These are phyloP conservation scores for Boechera retrofracta DNA, from an alignment of 345 rosid genomes.

Conservation along the genomic window DNA sequence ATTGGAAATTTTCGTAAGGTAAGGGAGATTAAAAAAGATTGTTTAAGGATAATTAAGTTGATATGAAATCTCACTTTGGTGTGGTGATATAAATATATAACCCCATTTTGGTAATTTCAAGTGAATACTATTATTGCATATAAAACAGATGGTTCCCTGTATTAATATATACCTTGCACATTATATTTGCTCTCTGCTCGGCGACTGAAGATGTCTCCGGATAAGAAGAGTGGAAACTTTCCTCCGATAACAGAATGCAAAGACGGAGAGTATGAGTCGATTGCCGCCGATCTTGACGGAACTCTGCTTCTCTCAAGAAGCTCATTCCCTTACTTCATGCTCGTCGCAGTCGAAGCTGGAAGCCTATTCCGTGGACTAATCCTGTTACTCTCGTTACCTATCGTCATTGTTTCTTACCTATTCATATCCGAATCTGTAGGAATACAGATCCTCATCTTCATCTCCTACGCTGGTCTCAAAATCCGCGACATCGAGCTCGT, in stretches of 20 bases:
- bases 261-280: conserved; percentile 56
- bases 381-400: conserved; percentile 76
- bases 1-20: too few relatives aligned
- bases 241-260: conserved; percentile 61
- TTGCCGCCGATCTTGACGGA: conserved; percentile 96
- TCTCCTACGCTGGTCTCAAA: conserved; percentile 83
- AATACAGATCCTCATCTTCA: conserved; percentile 85
- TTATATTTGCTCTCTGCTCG: neutral
- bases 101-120: conserved; percentile 46
- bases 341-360: conserved; percentile 89
- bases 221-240: conserved; percentile 44
- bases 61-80: too few relatives aligned
- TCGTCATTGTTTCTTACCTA: conserved; percentile 67
- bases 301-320: conserved; percentile 80
- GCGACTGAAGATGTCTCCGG: conserved; percentile 43
- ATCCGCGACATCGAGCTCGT: conserved; percentile 87
- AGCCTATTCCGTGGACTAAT: conserved; percentile 81
- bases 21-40: too few relatives aligned
- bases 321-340: conserved; percentile 93
- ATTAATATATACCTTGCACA: neutral
- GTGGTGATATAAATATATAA: neutral
- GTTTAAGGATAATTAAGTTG: too few relatives aligned
- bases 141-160: conserved; percentile 58
- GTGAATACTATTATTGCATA: conserved; percentile 44
- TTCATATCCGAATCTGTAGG: conserved; percentile 86